Evolutionary conservation across 768 basidiomycete species (phyloP), one percentile per base, ranked within the genome.

Genomic region (Wakefieldia striispora): DNA sequence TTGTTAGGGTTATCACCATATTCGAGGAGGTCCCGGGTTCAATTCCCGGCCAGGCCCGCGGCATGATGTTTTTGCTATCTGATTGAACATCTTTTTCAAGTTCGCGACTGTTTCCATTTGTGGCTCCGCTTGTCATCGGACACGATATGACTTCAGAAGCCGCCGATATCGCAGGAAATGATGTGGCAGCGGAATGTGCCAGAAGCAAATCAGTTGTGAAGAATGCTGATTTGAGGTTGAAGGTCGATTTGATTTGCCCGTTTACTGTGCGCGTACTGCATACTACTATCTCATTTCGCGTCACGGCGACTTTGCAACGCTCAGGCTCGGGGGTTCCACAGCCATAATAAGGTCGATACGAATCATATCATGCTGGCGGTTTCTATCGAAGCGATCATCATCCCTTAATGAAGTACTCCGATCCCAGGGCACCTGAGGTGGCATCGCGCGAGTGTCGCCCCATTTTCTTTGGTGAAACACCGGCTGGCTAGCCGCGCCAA

Each of bases 11-110:
- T 51, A 23, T n/a, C 14, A 54, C 42, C 35, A 7, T 36, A 53
- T 23, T 60, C 69, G 83, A 84, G 84, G 84, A 86, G 85, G 86
- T 86, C 83, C 83, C 79, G 83, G 84, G 85, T 86, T 88, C 84
- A 85, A 86, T 85, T 85, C 84, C 83, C 83, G 79, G 83, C 78
- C 76, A 83, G 82, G 84, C 82, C 83, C 59, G 9, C 0, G 3
- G 29, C 2, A 4, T 14, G 31, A 43, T 44, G 21, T 54, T 48
- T n/a, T 51, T 64, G 55, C 50, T 43, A 38, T 33, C 3, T 17
- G 17, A 26, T n/a, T n/a, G 21, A 3, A 29, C 24, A 35, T 45
- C 24, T 45, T 40, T 45, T 42, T 33, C 43, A 33, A 24, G 10
- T 26, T 39, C 47, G 35, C 13, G 6, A 23, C 44, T n/a, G 40